Base-by-base conservation (phyloP, 2,329 filamentous ascomycete species). In the Botrytis medusae region DNA sequence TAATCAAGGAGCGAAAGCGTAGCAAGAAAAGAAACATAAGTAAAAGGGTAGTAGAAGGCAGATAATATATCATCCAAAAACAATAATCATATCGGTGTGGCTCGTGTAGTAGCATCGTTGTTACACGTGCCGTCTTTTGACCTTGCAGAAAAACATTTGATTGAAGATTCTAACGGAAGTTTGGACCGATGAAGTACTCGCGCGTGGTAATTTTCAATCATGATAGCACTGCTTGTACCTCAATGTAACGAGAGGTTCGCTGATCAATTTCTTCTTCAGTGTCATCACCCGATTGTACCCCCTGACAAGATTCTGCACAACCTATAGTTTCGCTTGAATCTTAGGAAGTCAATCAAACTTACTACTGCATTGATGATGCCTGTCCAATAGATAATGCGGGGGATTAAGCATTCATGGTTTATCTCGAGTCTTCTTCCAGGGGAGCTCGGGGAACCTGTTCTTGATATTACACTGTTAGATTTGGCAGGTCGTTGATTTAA, bases 121-220 rank as follows among this genome's bases (percentile, higher is more conserved):
- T 69, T 69, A 69, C 71, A 69, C 40, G 34, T 44, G 48, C 42
- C 16, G 4, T 72, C 62, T 59, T 37, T 69, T 72, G 54, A 72
- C 63, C 37, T 51, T 68, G 48, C 40, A 60, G n/a, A 51, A 9
- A 34, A 61, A 51, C n/a, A 9, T 40, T 20, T 18, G n/a, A 48
- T 60, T 59, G 48, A 29, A 61, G 44, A 69, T 42, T 64, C 37
- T 20, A 22, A n/a, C 62, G 71, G 63, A 61, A 10, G 4, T 60
- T 69, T 72, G 20, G 25, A 61, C 71, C 12, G 63, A 60, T 57
- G 65, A 57, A 42, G 71, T 32, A 48, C 42, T 60, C 29, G 12
- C 6, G 32, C 32, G 42, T 69, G 40, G 34, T 14, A 44, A 16
- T 40, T 18, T 61, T 40, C 40, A 68, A 29, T 12, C 14, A 54